Conservation (phyloP, 1,284 basidiomycete genomes). For the Athelia psychrophila region DNA sequence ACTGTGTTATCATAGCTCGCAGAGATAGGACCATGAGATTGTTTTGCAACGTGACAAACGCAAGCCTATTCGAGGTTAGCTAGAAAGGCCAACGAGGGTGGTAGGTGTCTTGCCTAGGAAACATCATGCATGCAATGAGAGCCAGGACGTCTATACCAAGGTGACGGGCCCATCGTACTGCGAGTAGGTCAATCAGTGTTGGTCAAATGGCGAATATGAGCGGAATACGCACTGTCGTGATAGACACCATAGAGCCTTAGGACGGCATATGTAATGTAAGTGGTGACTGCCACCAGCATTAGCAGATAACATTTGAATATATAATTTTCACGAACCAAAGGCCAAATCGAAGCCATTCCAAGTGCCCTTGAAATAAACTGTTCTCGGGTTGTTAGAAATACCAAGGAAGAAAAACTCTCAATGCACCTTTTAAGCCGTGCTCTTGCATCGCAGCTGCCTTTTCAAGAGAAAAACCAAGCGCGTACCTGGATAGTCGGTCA, state of each 20-base stretch:
- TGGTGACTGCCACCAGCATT: slow-evolving; percentile 49
- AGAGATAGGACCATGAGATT: slow-evolving; percentile 82
- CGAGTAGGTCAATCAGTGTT: not conserved
- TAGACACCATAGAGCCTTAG: slow-evolving; percentile 74
- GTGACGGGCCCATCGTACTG: slow-evolving; percentile 59
- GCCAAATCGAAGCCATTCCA: slow-evolving; percentile 91
- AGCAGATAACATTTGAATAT: not conserved
- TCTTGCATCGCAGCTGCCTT: slow-evolving; percentile 94
- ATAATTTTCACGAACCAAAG: slow-evolving; percentile 52
- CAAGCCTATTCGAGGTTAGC: slow-evolving; percentile 45
- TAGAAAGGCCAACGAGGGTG: not conserved
- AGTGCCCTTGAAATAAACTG: slow-evolving; percentile 80
- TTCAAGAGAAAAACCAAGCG: slow-evolving; percentile 86
- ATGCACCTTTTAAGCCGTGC: slow-evolving; percentile 78
- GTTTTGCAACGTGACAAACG: slow-evolving; percentile 85
- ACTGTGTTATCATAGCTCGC: slow-evolving; percentile 80
- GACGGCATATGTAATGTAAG: slow-evolving; percentile 72
- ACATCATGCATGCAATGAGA: slow-evolving; percentile 82
- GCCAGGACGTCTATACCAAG: slow-evolving; percentile 74
- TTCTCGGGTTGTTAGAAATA: slow-evolving; percentile 25
- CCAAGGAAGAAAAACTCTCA: slow-evolving; percentile 5
- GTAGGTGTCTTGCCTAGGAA: slow-evolving; percentile 59
- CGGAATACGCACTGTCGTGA: slow-evolving; percentile 46
- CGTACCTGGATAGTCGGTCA: slow-evolving; percentile 42
- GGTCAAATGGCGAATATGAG: slow-evolving; percentile 1